Evolutionary conservation across 1,139 yeast species (phyloP), one percentile per base, ranked within the genome.

Genomic region (Pichia sp.): DNA sequence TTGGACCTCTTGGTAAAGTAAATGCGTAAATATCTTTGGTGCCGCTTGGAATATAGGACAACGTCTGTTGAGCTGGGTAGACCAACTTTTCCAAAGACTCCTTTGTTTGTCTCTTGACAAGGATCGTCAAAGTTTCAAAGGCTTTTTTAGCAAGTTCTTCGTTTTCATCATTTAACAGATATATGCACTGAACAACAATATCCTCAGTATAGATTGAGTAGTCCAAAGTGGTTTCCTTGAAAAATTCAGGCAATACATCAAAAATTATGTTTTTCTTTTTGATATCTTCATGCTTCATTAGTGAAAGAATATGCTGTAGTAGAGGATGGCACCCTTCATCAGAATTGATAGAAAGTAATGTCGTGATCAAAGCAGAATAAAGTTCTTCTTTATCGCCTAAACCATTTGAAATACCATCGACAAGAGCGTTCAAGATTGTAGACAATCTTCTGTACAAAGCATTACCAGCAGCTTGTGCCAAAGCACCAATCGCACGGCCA

Each of bases 381-480:
- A 66, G 55, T 53, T 79, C 78, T 52, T 83, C 71, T 34, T 78
- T 77, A 47, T 78, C 75, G 4, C 72, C 71, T 1, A 70, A 73
- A 16, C 66, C 67, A 31, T 68, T 69, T 15, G 82, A 69, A 50
- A 87, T 72, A 32, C 90, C 84, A 55, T 80, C 81, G 31, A 90
- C 82, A 60, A 92, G 75, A 0, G 95, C 76, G 64, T 84, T 84
- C 60, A 92, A 80, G 59, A 92, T 87, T 29, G 82, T 72, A 0
- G 89, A 76, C 61, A 90, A 75, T 61, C 93, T 81, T 66, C 79
- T 84, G 75, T 84, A 85, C 61, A 92, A 75, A 1, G 96, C 90
- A 52, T 82, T 71, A 41, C 97, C 98, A 29, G 98, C 97, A 49
- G 89, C 97, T 52, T 87, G 83, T 0, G 97, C 96, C 67, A 95